Conservation (phyloP, 2,329 filamentous ascomycete genomes). For the Byssochlamys sp. region DNA sequence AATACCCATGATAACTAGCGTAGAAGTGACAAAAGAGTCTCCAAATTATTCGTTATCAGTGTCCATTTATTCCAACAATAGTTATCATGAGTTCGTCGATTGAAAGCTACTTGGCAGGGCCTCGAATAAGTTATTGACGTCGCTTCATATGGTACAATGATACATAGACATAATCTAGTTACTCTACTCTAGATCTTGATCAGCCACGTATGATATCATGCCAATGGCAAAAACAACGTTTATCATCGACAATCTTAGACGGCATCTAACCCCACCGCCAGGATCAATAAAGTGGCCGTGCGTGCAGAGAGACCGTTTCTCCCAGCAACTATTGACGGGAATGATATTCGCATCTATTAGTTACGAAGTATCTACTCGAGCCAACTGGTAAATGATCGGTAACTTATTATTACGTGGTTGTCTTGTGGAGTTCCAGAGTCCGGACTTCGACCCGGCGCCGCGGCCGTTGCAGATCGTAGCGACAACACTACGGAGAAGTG, state of each 20-base stretch:
- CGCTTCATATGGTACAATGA: neutral
- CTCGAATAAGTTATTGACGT: no score
- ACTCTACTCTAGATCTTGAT: neutral
- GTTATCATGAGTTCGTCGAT: no score
- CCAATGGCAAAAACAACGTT: neutral
- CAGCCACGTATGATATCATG: neutral
- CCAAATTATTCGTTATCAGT: neutral
- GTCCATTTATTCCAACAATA: neutral
- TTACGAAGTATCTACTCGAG: neutral
- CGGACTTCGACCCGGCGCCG: neutral
- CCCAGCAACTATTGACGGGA: neutral
- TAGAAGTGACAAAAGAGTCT: neutral
- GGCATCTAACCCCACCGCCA: neutral
- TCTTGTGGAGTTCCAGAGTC: neutral
- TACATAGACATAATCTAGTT: neutral
- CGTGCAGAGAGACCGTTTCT: neutral
- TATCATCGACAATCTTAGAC: neutral
- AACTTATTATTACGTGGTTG: neutral
- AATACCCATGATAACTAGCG: neutral
- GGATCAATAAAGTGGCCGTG: neutral
- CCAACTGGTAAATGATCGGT: neutral
- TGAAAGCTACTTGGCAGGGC: no score
- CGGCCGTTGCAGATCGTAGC: neutral
- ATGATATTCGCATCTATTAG: neutral
- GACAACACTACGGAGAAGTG: neutral